Percentiles rank a stretch among this genome's conserved stretches.
Conservation (phyloP, 345 rosid species). For the Populus nigra region DNA sequence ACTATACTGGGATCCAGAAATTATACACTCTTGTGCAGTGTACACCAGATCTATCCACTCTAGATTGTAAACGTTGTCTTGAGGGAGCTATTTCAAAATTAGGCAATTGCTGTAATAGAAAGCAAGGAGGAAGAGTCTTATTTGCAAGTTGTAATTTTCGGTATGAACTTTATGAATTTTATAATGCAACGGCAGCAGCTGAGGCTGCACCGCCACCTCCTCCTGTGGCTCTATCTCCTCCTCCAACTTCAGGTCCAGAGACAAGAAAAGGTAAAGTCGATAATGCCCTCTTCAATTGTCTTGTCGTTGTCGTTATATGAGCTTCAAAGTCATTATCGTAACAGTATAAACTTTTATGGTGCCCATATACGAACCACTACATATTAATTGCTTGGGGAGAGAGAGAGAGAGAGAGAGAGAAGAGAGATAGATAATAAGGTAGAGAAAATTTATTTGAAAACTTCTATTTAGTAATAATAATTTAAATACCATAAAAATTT, state of each 20-base stretch:
- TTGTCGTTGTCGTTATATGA: background rate
- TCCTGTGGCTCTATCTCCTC: background rate
- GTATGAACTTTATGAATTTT: slow-evolving; percentile 39
- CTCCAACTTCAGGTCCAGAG: slow-evolving; percentile 16
- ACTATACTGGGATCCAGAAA: slow-evolving; percentile 14
- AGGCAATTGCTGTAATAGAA: slow-evolving; percentile 27
- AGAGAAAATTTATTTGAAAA: too few species aligned
- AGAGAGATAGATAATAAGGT: too few species aligned
- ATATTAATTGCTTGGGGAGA: too few species aligned
- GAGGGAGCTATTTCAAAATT: slow-evolving; percentile 8
- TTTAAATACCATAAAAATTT: too few species aligned
- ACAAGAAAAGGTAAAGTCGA: slow-evolving; percentile 16
- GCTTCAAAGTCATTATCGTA: background rate
- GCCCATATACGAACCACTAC: too few species aligned
- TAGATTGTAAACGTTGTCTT: slow-evolving; percentile 38
- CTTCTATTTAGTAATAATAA: too few species aligned
- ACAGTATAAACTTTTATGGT: too few species aligned
- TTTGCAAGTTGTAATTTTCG: slow-evolving; percentile 44
- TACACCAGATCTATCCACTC: slow-evolving; percentile 40
- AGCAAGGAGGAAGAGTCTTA: slow-evolving; percentile 35
- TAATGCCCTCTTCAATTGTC: too few species aligned
- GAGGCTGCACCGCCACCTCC: background rate
- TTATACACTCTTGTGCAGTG: slow-evolving; percentile 52
- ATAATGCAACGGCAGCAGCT: background rate
- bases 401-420: too few species aligned